Percentiles rank a stretch among this genome's conserved stretches.
Conservation (phyloP, 208 protist species). For the Crithidia thermophila region DNA sequence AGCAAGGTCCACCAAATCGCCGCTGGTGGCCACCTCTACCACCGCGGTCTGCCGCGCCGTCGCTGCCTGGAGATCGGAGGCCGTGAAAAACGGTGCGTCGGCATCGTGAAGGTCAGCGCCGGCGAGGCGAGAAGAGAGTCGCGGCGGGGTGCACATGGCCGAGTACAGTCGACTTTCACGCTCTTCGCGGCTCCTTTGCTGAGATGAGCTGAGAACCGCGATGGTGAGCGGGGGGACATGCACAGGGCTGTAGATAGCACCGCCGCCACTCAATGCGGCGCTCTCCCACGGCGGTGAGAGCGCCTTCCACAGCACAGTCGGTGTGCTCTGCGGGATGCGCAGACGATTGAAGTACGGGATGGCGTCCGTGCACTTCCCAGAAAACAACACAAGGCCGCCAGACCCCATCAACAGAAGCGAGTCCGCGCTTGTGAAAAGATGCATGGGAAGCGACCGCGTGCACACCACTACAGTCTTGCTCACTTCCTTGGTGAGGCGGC, state of each 20-base stretch:
- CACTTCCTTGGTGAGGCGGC: constrained; percentile 33
- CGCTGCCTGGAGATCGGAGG: not conserved
- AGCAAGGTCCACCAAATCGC: constrained; percentile 52
- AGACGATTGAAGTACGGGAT: constrained; percentile 57
- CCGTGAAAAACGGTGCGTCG: constrained; percentile 10
- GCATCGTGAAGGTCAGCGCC: not conserved
- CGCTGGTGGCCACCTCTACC: constrained; percentile 29
- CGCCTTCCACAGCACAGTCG: constrained; percentile 20
- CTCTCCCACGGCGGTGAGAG: not conserved
- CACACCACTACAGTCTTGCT: constrained; percentile 65
- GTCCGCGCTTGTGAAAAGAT: constrained; percentile 39
- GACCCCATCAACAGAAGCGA: constrained; percentile 52
- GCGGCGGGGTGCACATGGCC: constrained; percentile 26
- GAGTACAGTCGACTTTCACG: constrained; percentile 16
- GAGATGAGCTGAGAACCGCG: not conserved
- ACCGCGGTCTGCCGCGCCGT: not conserved
- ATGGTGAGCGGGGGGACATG: not conserved
- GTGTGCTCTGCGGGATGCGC: constrained; percentile 27
- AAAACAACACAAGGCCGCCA: constrained; percentile 49
- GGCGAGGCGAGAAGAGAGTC: constrained; percentile 22
- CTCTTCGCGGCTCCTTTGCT: not conserved
- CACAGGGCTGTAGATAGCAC: too few species aligned
- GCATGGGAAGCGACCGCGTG: constrained; percentile 35
- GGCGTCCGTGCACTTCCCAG: constrained; percentile 33
- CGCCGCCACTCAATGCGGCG: not conserved